These are phyloP conservation scores for bread wheat (Triticum aestivum) DNA, from an alignment of 176 grass and related monocot species.

Conservation along the genomic window IWGSC_CS_RefSeq_v2.1 NC_057798.1:553062403-553062902, in stretches of 20 bases:
- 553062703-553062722: background rate
- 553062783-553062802: background rate
- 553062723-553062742: background rate
- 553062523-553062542: constrained; percentile 9
- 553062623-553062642: background rate
- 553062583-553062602: background rate
- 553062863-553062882: constrained; percentile 1
- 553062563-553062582: constrained; percentile 16
- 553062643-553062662: background rate
- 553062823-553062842: background rate
- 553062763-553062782: background rate
- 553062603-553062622: background rate
- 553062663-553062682: background rate
- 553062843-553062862: constrained; percentile 18
- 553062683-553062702: background rate
- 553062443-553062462: background rate
- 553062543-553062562: background rate
- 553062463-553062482: background rate
- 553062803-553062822: constrained; percentile 24
- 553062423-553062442: background rate
- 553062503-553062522: background rate
- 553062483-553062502: background rate
- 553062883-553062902: constrained; percentile 15
- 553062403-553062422: background rate
- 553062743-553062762: background rate